A percentile compares a stretch with the other conserved stretches of the same genome.
These are phyloP conservation scores for Wickerhamiella musiphila DNA, from an alignment of 805 yeast species.

Conservation along the genomic window DNA sequence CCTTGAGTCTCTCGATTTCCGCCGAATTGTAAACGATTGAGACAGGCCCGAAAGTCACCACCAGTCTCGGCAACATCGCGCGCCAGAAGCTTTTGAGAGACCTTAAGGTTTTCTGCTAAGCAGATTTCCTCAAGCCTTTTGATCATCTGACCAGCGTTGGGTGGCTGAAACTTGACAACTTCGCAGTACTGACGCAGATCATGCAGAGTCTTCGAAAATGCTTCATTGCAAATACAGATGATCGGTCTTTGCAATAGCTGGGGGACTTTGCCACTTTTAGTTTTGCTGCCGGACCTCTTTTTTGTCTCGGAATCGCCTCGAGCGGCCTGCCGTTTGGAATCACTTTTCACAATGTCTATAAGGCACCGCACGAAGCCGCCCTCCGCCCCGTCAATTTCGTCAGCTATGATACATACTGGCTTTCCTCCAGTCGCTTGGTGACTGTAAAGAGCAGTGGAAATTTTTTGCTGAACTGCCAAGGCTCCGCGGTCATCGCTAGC, in stretches of 20 bases:
- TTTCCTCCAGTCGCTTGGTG: constrained; percentile 29
- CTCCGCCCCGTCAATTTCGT: constrained; percentile 80
- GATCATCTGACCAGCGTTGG: constrained; percentile 31
- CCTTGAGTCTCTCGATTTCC: constrained; percentile 3
- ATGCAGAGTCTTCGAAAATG: constrained; percentile 59
- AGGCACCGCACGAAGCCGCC: constrained; percentile 24
- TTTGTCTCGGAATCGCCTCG: too few species aligned
- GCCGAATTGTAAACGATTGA: constrained; percentile 65
- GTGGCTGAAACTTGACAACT: constrained; percentile 44
- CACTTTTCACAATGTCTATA: constrained; percentile 8
- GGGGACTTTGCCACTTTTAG: constrained; percentile 7
- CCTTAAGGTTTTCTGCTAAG: constrained; percentile 32
- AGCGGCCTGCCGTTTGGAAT: constrained; percentile 3
- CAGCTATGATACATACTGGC: constrained; percentile 72
- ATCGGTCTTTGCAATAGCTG: constrained; percentile 52
- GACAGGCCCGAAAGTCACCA: constrained; percentile 72
- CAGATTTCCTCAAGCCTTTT: constrained; percentile 37
- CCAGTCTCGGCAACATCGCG: constrained; percentile 56
- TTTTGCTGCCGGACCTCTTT: constrained; percentile 9
- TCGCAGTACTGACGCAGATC: constrained; percentile 60
- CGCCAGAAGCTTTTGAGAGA: constrained; percentile 35
- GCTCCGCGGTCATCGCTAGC: constrained; percentile 71
- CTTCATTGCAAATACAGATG: constrained; percentile 81
- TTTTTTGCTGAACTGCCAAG: constrained; percentile 7
- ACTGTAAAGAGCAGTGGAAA: constrained; percentile 42